A percentile compares a stretch with the other conserved stretches of the same genome.
Evolutionary conservation across 192 early-diverging fungal genomes (phyloP).

Genomic region (Podochytrium sp.): DNA sequence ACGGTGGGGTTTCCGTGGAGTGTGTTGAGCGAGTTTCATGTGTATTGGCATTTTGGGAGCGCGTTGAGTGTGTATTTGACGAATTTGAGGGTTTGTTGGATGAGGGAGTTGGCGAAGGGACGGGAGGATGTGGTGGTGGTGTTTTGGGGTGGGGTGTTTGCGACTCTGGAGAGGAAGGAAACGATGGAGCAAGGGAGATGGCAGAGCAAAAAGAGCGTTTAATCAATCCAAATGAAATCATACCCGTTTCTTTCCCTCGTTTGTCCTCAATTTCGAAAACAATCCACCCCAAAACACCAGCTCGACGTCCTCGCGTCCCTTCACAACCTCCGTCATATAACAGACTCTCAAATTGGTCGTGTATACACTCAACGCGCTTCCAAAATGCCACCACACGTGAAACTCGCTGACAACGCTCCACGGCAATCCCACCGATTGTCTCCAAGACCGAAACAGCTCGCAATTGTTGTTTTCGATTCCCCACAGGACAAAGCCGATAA

Average conservation of each 20-base stretch:
- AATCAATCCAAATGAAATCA: too few relatives aligned
- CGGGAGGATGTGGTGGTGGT: slow-evolving; percentile 34
- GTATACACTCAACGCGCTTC: slow-evolving; percentile 39
- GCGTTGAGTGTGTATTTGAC: slow-evolving; percentile 34
- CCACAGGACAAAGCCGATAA: slow-evolving; percentile 67
- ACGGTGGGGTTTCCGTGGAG: slow-evolving; percentile 53
- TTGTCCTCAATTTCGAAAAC: background rate
- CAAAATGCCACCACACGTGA: slow-evolving; percentile 56
- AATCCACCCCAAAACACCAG: background rate
- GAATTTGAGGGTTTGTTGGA: slow-evolving; percentile 25
- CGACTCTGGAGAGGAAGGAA: too few relatives aligned
- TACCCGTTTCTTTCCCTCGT: background rate
- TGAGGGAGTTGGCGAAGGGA: slow-evolving; percentile 28
- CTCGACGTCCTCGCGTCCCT: slow-evolving; percentile 32
- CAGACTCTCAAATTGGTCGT: slow-evolving; percentile 17
- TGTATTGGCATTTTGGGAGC: slow-evolving; percentile 53
- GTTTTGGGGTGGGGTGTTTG: too few relatives aligned
- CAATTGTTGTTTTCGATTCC: slow-evolving; percentile 81
- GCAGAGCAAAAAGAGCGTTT: too few relatives aligned
- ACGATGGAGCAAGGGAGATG: too few relatives aligned
- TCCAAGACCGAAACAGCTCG: slow-evolving; percentile 49
- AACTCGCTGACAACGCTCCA: slow-evolving; percentile 54
- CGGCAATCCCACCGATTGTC: slow-evolving; percentile 52
- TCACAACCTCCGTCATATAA: slow-evolving; percentile 32
- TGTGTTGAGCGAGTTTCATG: slow-evolving; percentile 52